phyloP scores from a whole-genome alignment of 139 green algal genomes.

The Raphidocelis subcapitata region DNA sequence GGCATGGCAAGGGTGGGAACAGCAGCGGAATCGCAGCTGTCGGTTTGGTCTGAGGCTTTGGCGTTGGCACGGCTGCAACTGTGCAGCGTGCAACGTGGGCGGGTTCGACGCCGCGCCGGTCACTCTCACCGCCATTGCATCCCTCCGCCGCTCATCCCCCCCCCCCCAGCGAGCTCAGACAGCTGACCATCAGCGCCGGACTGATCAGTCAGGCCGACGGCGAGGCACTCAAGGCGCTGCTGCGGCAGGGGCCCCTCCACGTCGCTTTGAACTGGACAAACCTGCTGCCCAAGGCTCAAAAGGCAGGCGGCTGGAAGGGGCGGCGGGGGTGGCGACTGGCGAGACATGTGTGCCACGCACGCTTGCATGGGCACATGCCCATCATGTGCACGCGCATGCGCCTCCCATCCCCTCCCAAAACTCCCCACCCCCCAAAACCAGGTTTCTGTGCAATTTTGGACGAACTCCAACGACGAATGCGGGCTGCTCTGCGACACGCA shows the following conservation, averaged over 20 bases:
- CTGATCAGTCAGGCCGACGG: slow-evolving; percentile 74
- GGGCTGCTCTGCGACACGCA: slow-evolving; percentile 77
- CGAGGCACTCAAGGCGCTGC: slow-evolving; percentile 66
- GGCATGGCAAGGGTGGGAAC: neutral
- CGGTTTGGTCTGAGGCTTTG: too few species aligned
- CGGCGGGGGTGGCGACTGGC: too few species aligned
- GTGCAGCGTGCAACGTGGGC: too few species aligned
- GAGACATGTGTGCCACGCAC: neutral
- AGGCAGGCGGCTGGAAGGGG: slow-evolving; percentile 21
- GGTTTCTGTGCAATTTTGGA: slow-evolving; percentile 94
- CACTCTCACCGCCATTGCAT: too few species aligned
- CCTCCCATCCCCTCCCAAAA: too few species aligned
- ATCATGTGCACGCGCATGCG: too few species aligned
- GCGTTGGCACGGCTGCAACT: too few species aligned
- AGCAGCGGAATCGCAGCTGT: too few species aligned
- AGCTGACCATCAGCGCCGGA: slow-evolving; percentile 79
- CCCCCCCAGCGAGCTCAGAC: slow-evolving; percentile 42
- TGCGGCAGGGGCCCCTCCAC: slow-evolving; percentile 53
- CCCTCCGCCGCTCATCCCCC: too few species aligned
- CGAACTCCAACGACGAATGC: slow-evolving; percentile 85
- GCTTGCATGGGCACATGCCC: too few species aligned
- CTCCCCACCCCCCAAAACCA: too few species aligned
- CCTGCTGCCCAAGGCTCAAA: slow-evolving; percentile 61
- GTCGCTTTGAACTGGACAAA: slow-evolving; percentile 83
- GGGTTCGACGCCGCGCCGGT: too few species aligned